Evolutionary conservation across 148 eudicot species (phyloP).

Genomic region (Nepenthes gracilis): DNA sequence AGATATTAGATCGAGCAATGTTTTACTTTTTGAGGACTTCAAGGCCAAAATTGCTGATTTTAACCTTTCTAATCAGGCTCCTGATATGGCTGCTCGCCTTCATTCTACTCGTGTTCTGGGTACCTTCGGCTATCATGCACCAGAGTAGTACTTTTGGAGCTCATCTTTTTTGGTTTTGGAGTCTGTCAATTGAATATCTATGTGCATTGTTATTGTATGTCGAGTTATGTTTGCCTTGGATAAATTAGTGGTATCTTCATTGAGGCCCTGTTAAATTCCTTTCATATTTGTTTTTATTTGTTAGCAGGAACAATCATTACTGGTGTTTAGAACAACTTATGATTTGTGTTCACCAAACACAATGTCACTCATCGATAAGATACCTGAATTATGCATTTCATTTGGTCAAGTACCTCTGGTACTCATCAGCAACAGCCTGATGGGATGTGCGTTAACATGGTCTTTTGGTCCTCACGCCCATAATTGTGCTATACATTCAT

Average conservation of each 20-base stretch:
- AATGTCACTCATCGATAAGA: too few species aligned
- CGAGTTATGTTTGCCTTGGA: not conserved
- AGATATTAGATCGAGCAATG: constrained; percentile 57
- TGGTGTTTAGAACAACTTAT: too few species aligned
- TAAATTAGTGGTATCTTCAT: too few species aligned
- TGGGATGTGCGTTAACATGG: not conserved
- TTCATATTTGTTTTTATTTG: too few species aligned
- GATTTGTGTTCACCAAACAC: too few species aligned
- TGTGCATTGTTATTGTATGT: not conserved
- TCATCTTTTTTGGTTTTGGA: not conserved
- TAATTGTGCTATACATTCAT: not conserved
- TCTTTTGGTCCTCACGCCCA: not conserved
- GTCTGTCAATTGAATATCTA: not conserved
- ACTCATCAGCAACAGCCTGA: too few species aligned
- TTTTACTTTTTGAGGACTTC: constrained; percentile 50
- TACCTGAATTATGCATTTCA: too few species aligned
- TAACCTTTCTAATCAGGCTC: constrained; percentile 62
- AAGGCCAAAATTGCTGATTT: constrained; percentile 59
- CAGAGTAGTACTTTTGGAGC: constrained; percentile 29
- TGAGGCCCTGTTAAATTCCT: too few species aligned
- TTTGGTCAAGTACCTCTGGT: too few species aligned
- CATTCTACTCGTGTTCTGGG: constrained; percentile 64
- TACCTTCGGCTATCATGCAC: constrained; percentile 70
- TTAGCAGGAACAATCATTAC: too few species aligned
- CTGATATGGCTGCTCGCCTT: constrained; percentile 73